Evolutionary conservation across 306 rosid species (phyloP), one percentile per base, ranked within the genome.

Genomic region (Gillenia trifoliata): DNA sequence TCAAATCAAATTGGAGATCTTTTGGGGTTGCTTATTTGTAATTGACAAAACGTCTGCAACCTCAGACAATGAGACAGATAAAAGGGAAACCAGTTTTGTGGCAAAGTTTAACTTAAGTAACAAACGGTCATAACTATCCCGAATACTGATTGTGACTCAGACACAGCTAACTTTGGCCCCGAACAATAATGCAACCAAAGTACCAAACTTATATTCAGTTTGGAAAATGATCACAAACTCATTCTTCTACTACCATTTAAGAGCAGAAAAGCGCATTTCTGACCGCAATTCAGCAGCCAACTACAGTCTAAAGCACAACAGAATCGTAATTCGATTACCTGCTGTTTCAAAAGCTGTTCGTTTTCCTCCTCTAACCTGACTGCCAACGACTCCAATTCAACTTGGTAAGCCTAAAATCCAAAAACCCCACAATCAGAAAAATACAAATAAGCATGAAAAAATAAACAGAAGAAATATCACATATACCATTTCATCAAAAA

Each of bases 351-450:
- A 60, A 94, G 84, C 83, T 10, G 84, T 77, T 86, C 92, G 64
- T 90, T 86, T 82, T 94, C 97, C 79, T 90, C 96, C 88, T 90
- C 93, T 49, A 94, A 85, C 40, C 75, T 88, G 75, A 89, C 88
- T 2, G 89, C 91, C 80, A 94, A 77, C 0, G 95, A 72, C 82
- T 94, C 99, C 81, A 94, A 81, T 75, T 94, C 99, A 29, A 81
- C 90, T 82, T 94, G 96, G 71, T 94, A 90, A 38, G 99, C 99
- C 98, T 91, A 74, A 65, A 86, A 67, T 71, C 47, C 38, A 72
- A 57, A 71, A 38, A 31, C n/a, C 11, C 30, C 16, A 55, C 17
- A 54, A 15, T 13, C 70, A 50, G 9, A 26, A 29, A 30, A 38
- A 11, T 25, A 29, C 70, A 66, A 40, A 19, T 64, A 20, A 34